Conservation (phyloP, 805 yeast species). For the Candida jianshihensis region DNA sequence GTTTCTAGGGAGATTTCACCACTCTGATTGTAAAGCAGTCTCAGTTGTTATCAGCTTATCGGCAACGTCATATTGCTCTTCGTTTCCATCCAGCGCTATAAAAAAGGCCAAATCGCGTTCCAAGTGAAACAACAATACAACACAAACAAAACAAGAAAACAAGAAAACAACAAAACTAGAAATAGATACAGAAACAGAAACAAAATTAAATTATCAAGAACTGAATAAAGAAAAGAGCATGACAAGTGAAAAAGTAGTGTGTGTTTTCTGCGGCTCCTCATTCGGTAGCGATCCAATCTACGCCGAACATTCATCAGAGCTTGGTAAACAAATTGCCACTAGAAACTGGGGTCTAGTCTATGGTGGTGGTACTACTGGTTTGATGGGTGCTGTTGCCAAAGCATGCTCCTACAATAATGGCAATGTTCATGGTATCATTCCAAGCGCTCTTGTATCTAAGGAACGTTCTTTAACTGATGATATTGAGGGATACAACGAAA, state of each 20-base stretch:
- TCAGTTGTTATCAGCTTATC: too few species aligned
- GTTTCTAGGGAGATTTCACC: too few species aligned
- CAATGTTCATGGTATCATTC: constrained; percentile 78
- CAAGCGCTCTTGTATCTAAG: constrained; percentile 70
- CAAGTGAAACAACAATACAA: too few species aligned
- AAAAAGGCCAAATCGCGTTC: too few species aligned
- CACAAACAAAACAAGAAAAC: too few species aligned
- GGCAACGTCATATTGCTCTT: too few species aligned
- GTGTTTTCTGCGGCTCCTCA: constrained; percentile 86
- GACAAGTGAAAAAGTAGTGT: constrained; percentile 34
- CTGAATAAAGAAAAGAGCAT: neutral
- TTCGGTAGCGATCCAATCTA: constrained; percentile 50
- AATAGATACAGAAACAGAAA: too few species aligned
- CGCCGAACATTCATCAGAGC: constrained; percentile 45
- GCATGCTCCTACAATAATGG: constrained; percentile 44
- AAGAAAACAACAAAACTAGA: neutral
- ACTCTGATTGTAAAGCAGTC: too few species aligned
- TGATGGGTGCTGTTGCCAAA: constrained; percentile 73
- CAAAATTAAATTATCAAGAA: too few species aligned
- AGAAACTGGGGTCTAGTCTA: constrained; percentile 71
- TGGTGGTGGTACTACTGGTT: constrained; percentile 86
- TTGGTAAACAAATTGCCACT: constrained; percentile 54
- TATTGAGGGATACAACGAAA: constrained; percentile 37
- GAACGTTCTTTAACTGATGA: constrained; percentile 47
- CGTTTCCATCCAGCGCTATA: too few species aligned